Evolutionary conservation across 129 eudicot genomes (phyloP), one percentile per base, ranked within the genome.

Genomic region (Arctium minus): DNA sequence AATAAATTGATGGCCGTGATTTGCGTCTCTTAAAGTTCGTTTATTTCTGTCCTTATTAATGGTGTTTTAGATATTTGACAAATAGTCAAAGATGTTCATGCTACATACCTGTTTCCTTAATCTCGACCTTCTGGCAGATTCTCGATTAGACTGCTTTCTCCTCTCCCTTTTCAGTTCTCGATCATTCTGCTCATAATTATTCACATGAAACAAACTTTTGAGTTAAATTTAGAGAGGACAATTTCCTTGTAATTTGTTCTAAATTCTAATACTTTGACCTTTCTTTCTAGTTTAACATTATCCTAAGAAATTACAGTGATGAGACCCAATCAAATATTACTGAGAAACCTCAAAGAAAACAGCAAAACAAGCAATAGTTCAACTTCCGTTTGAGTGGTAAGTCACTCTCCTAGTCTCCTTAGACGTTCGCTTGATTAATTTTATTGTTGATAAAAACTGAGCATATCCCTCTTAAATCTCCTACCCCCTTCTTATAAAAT

Each of bases 101-200:
- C 27, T 22, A 22, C 68, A 60, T 72, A 92, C 98, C 97, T 92
- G 97, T 84, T 92, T 94, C 86, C 97, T 90, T 83, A 94, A 86
- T 79, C 98, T 85, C 77, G 98, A 94, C 87, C 97, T 88, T 85
- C 98, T 89, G 3, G 98, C 98, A 56, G 98, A 94, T 89, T 94
- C 98, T 29, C 98, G 86, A 78, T 94, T 94, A 38, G 97, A 94
- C 78, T 92, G 98, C 75, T 94, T 94, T 85, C 98, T 89, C 88
- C 88, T 92, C 80, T 94, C 98, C 79, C 93, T 85, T 82, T 94
- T 94, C 84, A 94, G 85, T 80, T 94, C 98, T 12, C 89, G 89
- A 69, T 94, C 97, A 81, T 92, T 86, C 98, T 94, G 88, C 69
- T 38, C 33, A 75, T 74, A 75, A 53, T 53, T 4, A 48, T 44